phyloP scores from a whole-genome alignment of 352 stramenopile species.

The Pythium phragmiticola region DNA sequence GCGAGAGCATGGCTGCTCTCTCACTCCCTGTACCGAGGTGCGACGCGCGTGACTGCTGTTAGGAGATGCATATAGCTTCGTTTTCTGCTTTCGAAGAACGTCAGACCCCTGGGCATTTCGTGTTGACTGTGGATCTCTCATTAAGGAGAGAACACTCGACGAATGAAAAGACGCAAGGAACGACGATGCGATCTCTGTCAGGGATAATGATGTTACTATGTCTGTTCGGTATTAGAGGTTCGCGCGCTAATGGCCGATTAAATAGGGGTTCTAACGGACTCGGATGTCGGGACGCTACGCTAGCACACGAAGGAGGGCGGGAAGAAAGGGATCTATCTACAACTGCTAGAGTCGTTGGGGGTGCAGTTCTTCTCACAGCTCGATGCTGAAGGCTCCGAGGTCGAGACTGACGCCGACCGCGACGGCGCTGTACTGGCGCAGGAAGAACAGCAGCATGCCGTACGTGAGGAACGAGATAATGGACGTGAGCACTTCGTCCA shows the following conservation, averaged over 20 bases:
- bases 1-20: not conserved
- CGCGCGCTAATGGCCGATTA: not conserved
- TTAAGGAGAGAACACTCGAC: too few relatives aligned
- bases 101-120: too few relatives aligned
- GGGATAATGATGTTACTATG: not conserved
- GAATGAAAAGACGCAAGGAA: too few relatives aligned
- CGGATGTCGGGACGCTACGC: conserved; percentile 14
- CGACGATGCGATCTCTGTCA: too few relatives aligned
- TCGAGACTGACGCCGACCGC: conserved; percentile 39
- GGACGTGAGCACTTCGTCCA: conserved; percentile 37
- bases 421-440: conserved; percentile 41
- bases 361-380: conserved; percentile 21
- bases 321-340: not conserved
- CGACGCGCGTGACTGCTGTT: not conserved
- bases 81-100: not conserved
- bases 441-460: conserved; percentile 33
- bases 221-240: not conserved
- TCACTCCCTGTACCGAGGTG: not conserved
- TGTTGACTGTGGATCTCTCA: too few relatives aligned
- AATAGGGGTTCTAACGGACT: conserved; percentile 12
- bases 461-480: conserved; percentile 44
- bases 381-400: conserved; percentile 42
- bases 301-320: conserved; percentile 14
- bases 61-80: not conserved
- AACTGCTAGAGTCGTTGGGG: not conserved